A percentile compares a stretch with the other conserved stretches of the same genome.
These are phyloP conservation scores for Talaromyces sp. DNA, from an alignment of 2,329 filamentous ascomycete genomes.

Conservation along the genomic window DNA sequence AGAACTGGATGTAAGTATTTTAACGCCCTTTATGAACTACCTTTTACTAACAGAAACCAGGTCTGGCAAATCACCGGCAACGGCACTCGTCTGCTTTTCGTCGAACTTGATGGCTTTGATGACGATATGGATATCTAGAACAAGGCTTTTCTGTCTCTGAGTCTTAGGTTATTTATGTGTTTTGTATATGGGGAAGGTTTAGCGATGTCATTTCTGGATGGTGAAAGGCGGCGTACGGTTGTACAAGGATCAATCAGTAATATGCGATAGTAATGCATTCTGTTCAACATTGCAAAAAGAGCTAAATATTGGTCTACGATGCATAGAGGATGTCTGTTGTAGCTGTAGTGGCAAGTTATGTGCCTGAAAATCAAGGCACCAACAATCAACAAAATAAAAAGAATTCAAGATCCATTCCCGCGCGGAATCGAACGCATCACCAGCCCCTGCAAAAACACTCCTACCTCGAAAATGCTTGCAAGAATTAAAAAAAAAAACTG, in stretches of 20 bases:
- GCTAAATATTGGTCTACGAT: not conserved
- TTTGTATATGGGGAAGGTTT: constrained; percentile 14
- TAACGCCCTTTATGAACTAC: not conserved
- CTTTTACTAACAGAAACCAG: constrained; percentile 51
- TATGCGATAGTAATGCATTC: constrained; percentile 8
- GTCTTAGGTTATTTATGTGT: not conserved
- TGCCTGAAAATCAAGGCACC: not conserved
- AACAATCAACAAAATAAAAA: not conserved
- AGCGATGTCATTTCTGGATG: constrained; percentile 18
- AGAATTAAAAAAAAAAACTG: constrained; percentile 57
- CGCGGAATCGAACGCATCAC: constrained; percentile 5
- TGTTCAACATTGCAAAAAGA: not conserved
- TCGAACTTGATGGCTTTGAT: constrained; percentile 55
- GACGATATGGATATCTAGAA: constrained; percentile 47
- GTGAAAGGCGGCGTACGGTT: constrained; percentile 17
- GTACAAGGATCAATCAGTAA: not conserved
- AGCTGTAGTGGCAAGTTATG: not conserved
- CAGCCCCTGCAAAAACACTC: not conserved
- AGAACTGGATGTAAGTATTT: constrained; percentile 74
- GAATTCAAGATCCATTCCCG: not conserved
- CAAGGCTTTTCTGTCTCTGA: not conserved
- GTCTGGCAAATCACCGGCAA: constrained; percentile 76
- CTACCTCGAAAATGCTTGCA: constrained; percentile 8
- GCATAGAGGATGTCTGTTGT: not conserved
- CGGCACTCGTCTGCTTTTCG: constrained; percentile 69